Conservation (phyloP, 768 basidiomycete species). For the Obba rivulosa region DNA sequence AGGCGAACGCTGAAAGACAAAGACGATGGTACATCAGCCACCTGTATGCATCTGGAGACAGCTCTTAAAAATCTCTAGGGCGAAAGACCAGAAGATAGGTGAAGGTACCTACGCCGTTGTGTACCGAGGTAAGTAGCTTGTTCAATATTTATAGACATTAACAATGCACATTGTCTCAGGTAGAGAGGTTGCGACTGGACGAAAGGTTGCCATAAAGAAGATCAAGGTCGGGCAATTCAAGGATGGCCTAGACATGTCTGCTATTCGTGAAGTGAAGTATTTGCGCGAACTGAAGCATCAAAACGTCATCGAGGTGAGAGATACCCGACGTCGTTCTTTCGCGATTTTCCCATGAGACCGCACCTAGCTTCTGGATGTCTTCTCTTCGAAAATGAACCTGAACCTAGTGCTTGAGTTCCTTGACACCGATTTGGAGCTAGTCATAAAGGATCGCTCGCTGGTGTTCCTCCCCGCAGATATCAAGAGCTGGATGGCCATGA, state of each 20-base stretch:
- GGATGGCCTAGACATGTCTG: conserved; percentile 98
- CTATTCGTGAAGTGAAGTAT: conserved; percentile 96
- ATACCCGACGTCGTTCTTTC: neutral
- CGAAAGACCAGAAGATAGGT: conserved; percentile 77
- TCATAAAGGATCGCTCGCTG: conserved; percentile 89
- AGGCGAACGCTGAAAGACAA: conserved; percentile 68
- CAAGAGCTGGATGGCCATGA: conserved; percentile 99
- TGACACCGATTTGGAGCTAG: conserved; percentile 92
- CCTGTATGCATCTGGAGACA: neutral
- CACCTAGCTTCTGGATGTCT: conserved; percentile 86
- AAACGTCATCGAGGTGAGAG: conserved; percentile 86
- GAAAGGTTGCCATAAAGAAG: conserved; percentile 97
- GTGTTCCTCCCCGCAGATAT: conserved; percentile 95
- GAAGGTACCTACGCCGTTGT: conserved; percentile 97
- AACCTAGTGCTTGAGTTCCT: conserved; percentile 97
- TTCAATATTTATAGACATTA: conserved; percentile 3
- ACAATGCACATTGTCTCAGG: conserved; percentile 36
- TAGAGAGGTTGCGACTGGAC: conserved; percentile 63
- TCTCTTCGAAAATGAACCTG: conserved; percentile 92
- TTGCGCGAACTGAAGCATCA: conserved; percentile 90
- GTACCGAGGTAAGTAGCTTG: conserved; percentile 62
- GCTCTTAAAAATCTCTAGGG: conserved; percentile 37
- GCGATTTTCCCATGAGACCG: neutral
- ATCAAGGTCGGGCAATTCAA: conserved; percentile 96
- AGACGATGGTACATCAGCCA: conserved; percentile 49